phyloP scores from a whole-genome alignment of 2,329 filamentous ascomycete species.

The Cercospora janseana region DNA sequence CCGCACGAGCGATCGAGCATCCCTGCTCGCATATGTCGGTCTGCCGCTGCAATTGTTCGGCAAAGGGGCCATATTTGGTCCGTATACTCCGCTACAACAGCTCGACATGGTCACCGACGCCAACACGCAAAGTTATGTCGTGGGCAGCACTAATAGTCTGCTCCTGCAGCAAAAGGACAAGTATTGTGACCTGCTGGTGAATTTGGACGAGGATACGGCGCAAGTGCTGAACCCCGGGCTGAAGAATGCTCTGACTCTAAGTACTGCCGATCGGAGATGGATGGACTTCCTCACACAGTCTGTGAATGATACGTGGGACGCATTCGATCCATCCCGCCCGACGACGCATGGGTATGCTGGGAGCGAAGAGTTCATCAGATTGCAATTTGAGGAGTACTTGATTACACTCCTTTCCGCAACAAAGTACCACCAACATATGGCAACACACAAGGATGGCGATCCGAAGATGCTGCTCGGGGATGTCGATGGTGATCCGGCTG shows the following conservation, averaged over 20 bases:
- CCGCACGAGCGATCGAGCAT: conserved; percentile 86
- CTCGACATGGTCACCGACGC: conserved; percentile 90
- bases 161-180: conserved; percentile 90
- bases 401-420: conserved; percentile 82
- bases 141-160: conserved; percentile 93
- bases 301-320: conserved; percentile 96
- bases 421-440: conserved; percentile 69
- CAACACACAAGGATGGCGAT: conserved; percentile 47
- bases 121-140: conserved; percentile 94
- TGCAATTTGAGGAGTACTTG: conserved; percentile 96
- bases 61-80: conserved; percentile 91
- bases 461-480: conserved; percentile 61
- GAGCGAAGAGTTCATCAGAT: conserved; percentile 93
- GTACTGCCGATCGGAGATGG: conserved; percentile 87
- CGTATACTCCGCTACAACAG: conserved; percentile 94
- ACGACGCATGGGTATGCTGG: conserved; percentile 93
- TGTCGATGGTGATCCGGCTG: conserved; percentile 74
- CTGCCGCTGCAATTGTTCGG: conserved; percentile 92
- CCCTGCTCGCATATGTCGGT: conserved; percentile 89
- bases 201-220: conserved; percentile 85
- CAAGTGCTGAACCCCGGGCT: conserved; percentile 80
- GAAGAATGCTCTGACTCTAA: conserved; percentile 71
- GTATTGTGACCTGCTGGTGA: conserved; percentile 94
- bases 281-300: conserved; percentile 93
- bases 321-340: conserved; percentile 81